Conservation (phyloP, 2,329 filamentous ascomycete genomes). For the Pyricularia sp. region DNA sequence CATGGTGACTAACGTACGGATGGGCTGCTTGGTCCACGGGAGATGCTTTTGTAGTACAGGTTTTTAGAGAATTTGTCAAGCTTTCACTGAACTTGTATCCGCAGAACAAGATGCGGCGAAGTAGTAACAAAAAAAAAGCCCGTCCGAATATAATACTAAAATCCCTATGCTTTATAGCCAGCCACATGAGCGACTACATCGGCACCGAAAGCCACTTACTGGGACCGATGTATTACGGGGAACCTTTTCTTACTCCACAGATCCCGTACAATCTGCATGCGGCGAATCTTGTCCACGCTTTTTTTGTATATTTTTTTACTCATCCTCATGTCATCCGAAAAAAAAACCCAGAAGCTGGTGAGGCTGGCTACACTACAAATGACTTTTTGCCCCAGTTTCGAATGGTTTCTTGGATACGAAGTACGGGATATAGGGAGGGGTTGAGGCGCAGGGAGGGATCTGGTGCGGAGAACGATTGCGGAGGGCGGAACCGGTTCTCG, state of each 20-base stretch:
- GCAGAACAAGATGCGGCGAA: not conserved
- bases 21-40: not conserved
- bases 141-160: not conserved
- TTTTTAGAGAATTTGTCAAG: not conserved
- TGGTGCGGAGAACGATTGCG: not conserved
- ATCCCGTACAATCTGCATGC: not conserved
- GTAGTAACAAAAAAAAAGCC: not conserved
- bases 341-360: too few relatives aligned
- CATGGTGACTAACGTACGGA: not conserved
- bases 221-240: not conserved
- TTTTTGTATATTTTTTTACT: too few relatives aligned
- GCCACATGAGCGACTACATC: not conserved
- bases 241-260: not conserved
- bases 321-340: not conserved
- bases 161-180: not conserved
- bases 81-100: not conserved
- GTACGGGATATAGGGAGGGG: not conserved
- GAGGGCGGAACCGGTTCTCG: not conserved
- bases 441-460: not conserved
- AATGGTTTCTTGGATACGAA: too few relatives aligned
- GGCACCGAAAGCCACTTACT: not conserved
- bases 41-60: too few relatives aligned
- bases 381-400: too few relatives aligned
- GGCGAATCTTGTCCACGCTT: not conserved
- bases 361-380: too few relatives aligned